Conservation (phyloP, 768 basidiomycete genomes). For the Dictyophora rubrovolvata region DNA sequence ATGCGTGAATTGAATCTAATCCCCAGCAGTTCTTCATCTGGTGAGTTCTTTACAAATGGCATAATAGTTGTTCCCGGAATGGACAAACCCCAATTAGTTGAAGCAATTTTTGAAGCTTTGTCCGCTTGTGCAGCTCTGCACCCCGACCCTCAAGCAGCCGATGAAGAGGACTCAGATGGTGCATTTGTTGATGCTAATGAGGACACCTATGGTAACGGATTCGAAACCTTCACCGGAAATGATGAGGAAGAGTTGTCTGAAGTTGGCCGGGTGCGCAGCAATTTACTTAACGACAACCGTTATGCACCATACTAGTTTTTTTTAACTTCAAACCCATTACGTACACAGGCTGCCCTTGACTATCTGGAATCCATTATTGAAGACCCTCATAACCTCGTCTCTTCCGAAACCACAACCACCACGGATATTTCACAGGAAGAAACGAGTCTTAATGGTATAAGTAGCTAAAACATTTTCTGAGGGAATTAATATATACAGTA, state of each 20-base stretch:
- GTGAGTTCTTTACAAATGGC: constrained; percentile 35
- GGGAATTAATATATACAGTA: no score
- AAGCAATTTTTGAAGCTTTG: constrained; percentile 77
- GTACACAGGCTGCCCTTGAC: constrained; percentile 61
- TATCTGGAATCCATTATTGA: constrained; percentile 77
- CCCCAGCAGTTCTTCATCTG: constrained; percentile 43
- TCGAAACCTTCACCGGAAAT: constrained; percentile 47
- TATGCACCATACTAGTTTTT: constrained; percentile 73
- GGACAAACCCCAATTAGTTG: constrained; percentile 39
- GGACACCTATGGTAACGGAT: constrained; percentile 14
- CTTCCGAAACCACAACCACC: constrained; percentile 2
- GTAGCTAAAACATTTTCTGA: no score
- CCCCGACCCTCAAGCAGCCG: constrained; percentile 45
- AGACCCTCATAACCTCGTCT: constrained; percentile 31
- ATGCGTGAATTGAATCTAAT: constrained; percentile 79
- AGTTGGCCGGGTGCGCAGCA: constrained; percentile 89
- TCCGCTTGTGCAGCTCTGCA: constrained; percentile 80
- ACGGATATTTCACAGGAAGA: not conserved
- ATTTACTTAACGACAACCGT: constrained; percentile 69
- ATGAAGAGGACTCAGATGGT: constrained; percentile 33
- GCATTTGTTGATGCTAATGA: constrained; percentile 43
- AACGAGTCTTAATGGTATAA: not conserved
- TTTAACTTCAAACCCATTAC: constrained; percentile 14
- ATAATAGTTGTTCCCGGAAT: not conserved
- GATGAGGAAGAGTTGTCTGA: constrained; percentile 69